Base-by-base conservation (phyloP, 495 filamentous ascomycete genomes). In the Lasiosphaeriaceae sp. region DNA sequence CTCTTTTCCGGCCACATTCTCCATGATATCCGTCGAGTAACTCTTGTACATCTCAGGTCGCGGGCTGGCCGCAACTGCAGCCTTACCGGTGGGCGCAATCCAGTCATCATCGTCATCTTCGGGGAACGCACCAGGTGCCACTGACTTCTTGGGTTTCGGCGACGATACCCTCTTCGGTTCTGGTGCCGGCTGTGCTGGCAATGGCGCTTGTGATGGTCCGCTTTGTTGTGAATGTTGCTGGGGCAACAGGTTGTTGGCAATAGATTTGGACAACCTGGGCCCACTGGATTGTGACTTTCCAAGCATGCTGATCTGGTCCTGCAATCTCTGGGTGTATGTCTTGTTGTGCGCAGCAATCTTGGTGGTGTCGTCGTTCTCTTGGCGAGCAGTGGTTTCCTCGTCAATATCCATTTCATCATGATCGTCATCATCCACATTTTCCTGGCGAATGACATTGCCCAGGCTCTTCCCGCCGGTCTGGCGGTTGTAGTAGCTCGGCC, bases 301-400 rank as follows among this genome's bases (percentile, higher is more conserved):
- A 19, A 98, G 81, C 84, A 93, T 90, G 65, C 86, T 93, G 62
- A 98, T 96, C 62, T 90, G 88, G 57, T 97, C 95, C 56, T 95
- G 89, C 17, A 98, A 78, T 11, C 87, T 80, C 66, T 97, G 91
- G 2, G 94, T 97, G 4, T 92, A 92, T 7, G 90, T 92, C 65
- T 94, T 96, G 72, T 83, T 91, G 68, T 96, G 90, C 6, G 67
- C 58, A 23, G 68, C 63, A 21, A 77, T 61, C 20, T 71, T 72
- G 9, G 59, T 54, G 21, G 66, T 66, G 11, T 56, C 43, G n/a
- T 67, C 77, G 57, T n/a, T n/a, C n/a, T 75, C 69, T 5, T 71
- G 64, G 5, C 64, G 64, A 5, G 70, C 59, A 19, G 57, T 63
- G 35, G 74, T 74, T n/a, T 82, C 73, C 7, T 82, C 75, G 47